Conservation (phyloP, 495 filamentous ascomycete genomes). For the Cryomyces minteri region DNA sequence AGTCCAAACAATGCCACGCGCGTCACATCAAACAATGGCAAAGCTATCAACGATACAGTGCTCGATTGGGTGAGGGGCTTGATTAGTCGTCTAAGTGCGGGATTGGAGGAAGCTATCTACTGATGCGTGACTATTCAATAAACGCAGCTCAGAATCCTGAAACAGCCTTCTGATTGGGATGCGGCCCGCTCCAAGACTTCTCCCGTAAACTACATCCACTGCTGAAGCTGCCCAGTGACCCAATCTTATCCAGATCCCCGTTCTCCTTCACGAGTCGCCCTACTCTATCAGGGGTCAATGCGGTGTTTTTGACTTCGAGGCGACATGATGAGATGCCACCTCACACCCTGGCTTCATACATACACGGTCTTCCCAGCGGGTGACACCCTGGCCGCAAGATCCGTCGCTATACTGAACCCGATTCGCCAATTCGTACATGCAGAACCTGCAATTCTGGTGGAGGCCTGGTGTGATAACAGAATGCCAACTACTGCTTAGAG, state of each 20-base stretch:
- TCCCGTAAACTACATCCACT: not conserved
- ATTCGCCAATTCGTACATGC: not conserved
- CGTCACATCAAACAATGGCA: too few species aligned
- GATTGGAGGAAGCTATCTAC: too few species aligned
- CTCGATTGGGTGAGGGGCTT: too few species aligned
- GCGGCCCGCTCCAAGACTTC: not conserved
- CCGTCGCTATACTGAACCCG: not conserved
- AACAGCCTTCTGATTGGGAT: not conserved
- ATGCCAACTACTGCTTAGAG: not conserved
- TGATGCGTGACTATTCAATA: too few species aligned
- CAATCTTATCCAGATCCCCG: not conserved
- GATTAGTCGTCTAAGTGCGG: too few species aligned
- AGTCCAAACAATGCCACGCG: too few species aligned
- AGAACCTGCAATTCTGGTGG: not conserved
- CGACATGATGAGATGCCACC: not conserved
- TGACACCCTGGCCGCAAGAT: not conserved
- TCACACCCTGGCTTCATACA: not conserved
- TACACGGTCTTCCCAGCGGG: not conserved
- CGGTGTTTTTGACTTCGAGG: not conserved
- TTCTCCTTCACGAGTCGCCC: not conserved
- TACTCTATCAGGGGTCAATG: not conserved
- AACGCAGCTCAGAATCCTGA: too few species aligned
- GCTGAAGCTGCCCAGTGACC: not conserved
- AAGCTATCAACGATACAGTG: too few species aligned
- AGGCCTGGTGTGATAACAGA: not conserved